phyloP scores from a whole-genome alignment of 2,329 filamentous ascomycete genomes.

The Microdochium trichocladiopsis region DNA sequence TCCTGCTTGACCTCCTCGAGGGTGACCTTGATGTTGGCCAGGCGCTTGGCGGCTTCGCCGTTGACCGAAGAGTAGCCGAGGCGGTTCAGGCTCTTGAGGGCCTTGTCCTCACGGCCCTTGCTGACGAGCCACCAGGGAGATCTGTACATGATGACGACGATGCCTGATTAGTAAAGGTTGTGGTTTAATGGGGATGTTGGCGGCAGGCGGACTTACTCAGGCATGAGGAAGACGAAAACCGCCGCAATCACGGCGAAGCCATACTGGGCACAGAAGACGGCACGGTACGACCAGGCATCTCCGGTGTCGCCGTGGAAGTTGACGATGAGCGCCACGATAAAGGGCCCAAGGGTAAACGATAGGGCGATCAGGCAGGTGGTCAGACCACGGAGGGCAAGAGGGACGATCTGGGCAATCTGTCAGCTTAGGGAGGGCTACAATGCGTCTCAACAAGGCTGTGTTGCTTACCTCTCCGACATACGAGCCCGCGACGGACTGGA shows the following conservation, averaged over 20 bases:
- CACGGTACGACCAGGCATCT: conserved; percentile 40
- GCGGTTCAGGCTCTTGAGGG: conserved; percentile 27
- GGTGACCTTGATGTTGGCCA: conserved; percentile 39
- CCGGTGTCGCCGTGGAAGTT: conserved; percentile 29
- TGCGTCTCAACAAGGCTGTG: not conserved
- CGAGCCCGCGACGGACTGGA: conserved; percentile 49
- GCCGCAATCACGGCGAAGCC: conserved; percentile 38
- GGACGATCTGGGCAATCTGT: conserved; percentile 12
- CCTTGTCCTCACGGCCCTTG: conserved; percentile 30
- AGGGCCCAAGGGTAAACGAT: conserved; percentile 57
- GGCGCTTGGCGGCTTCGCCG: conserved; percentile 11
- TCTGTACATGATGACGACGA: not conserved
- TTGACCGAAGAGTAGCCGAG: conserved; percentile 40
- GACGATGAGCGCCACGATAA: conserved; percentile 42
- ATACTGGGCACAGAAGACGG: conserved; percentile 43
- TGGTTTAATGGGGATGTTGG: not conserved
- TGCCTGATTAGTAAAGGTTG: not conserved
- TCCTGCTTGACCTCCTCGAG: conserved; percentile 32
- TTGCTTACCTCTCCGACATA: conserved; percentile 53
- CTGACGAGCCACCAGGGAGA: conserved; percentile 41
- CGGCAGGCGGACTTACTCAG: conserved; percentile 34
- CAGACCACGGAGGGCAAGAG: conserved; percentile 47
- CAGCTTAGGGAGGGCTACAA: not conserved
- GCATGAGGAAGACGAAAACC: conserved; percentile 36
- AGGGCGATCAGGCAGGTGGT: conserved; percentile 54